These are phyloP conservation scores for Pseudopyricularia javanii DNA, from an alignment of 2,329 filamentous ascomycete species.

Conservation along the genomic window DNA sequence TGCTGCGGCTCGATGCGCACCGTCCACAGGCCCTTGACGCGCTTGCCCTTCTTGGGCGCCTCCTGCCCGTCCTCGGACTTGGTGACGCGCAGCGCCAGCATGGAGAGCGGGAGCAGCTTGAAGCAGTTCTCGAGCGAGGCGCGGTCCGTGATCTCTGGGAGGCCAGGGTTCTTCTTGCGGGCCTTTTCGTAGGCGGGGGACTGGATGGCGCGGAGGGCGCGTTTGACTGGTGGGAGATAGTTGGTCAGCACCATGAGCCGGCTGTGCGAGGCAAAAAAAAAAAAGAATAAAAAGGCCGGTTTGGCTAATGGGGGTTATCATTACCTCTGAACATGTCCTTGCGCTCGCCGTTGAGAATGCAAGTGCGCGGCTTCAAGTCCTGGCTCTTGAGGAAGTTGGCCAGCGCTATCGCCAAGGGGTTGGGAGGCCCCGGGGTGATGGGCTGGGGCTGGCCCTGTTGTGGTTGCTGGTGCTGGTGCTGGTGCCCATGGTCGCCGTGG, in stretches of 20 bases:
- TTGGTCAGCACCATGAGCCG: background rate
- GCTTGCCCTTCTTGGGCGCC: constrained; percentile 63
- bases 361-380: constrained; percentile 78
- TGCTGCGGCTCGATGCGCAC: constrained; percentile 95
- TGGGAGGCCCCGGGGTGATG: constrained; percentile 68
- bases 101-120: constrained; percentile 86
- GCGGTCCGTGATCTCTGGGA: constrained; percentile 80
- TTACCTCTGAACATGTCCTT: constrained; percentile 96
- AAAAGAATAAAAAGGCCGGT: background rate
- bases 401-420: constrained; percentile 77
- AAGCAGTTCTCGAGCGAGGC: constrained; percentile 85
- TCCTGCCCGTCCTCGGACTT: constrained; percentile 72
- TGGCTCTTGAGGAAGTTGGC: constrained; percentile 79
- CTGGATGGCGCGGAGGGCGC: constrained; percentile 80
- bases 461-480: constrained; percentile 17
- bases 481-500: constrained; percentile 22
- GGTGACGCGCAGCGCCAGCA: constrained; percentile 79
- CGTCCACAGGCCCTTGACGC: constrained; percentile 90
- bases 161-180: constrained; percentile 74
- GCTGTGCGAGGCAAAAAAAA: no score
- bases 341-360: constrained; percentile 87
- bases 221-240: constrained; percentile 57
- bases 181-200: constrained; percentile 86
- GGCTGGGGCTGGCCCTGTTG: constrained; percentile 46
- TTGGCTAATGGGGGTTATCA: constrained; percentile 3